phyloP scores from a whole-genome alignment of 2,329 filamentous ascomycete species.

The Dothistroma septosporum region DNA sequence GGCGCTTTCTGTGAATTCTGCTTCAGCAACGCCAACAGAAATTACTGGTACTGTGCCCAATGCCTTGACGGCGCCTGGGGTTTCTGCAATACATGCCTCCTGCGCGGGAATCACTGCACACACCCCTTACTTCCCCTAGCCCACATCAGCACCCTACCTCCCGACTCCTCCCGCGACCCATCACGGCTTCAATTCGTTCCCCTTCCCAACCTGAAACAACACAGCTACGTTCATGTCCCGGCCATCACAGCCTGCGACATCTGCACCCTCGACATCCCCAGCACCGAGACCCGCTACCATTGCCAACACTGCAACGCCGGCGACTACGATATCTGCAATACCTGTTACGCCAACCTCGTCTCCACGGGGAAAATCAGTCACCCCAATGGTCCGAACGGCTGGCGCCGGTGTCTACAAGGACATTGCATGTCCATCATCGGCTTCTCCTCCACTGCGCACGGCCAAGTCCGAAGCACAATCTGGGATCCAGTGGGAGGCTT shows the following conservation, averaged over 20 bases:
- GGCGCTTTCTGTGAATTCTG: slow-evolving; percentile 84
- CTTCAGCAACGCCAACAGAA: slow-evolving; percentile 67
- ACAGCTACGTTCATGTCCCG: slow-evolving; percentile 40
- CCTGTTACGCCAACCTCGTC: slow-evolving; percentile 70
- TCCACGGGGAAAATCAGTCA: slow-evolving; percentile 60
- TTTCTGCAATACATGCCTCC: slow-evolving; percentile 84
- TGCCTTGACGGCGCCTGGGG: slow-evolving; percentile 96
- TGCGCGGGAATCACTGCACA: slow-evolving; percentile 73
- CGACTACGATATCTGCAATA: slow-evolving; percentile 81
- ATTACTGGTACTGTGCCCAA: slow-evolving; percentile 81
- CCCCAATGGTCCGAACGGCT: slow-evolving; percentile 74
- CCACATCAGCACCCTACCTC: slow-evolving; percentile 43
- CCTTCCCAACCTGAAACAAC: slow-evolving; percentile 39
- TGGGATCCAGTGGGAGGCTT: slow-evolving; percentile 74
- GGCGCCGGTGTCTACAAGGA: slow-evolving; percentile 74
- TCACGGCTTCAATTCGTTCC: slow-evolving; percentile 20
- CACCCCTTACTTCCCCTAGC: slow-evolving; percentile 75
- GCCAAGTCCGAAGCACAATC: slow-evolving; percentile 64
- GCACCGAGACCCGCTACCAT: slow-evolving; percentile 68
- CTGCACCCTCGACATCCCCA: slow-evolving; percentile 68
- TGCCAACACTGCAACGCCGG: slow-evolving; percentile 72
- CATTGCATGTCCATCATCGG: slow-evolving; percentile 82
- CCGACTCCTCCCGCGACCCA: slow-evolving; percentile 22
- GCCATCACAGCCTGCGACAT: slow-evolving; percentile 73
- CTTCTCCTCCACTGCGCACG: slow-evolving; percentile 60